A percentile compares a stretch with the other conserved stretches of the same genome.
These are phyloP conservation scores for Pontederia crassipes DNA, from an alignment of 176 grass and related monocot genomes.

Conservation along the genomic window DNA sequence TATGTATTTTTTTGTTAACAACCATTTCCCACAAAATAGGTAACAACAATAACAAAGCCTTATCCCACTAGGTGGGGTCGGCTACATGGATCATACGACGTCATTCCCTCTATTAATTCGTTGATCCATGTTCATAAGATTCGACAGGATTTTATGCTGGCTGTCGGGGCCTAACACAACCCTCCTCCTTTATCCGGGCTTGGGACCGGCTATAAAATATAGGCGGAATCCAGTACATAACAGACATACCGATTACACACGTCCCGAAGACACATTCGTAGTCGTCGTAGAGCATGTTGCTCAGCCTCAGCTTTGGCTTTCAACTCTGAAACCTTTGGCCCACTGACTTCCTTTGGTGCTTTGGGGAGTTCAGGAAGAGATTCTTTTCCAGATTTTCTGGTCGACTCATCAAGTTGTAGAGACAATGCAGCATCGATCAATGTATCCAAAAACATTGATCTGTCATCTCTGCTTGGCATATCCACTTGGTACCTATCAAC, in stretches of 20 bases:
- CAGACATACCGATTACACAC: conserved; percentile 80
- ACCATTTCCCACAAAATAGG: neutral
- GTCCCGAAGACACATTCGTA: conserved; percentile 97
- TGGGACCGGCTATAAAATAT: no score
- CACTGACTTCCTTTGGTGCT: conserved; percentile 75
- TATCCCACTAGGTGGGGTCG: no score
- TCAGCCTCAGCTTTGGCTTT: conserved; percentile 82
- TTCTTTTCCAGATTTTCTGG: conserved; percentile 50
- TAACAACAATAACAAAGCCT: no score
- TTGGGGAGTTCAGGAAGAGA: conserved; percentile 67
- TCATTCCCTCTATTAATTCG: no score
- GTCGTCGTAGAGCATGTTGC: conserved; percentile 87
- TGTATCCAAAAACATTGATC: conserved; percentile 52
- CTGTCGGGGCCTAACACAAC: no score
- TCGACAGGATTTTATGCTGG: no score
- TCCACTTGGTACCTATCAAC: conserved; percentile 86
- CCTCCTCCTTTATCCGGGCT: no score
- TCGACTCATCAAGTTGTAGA: conserved; percentile 72
- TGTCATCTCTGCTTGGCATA: conserved; percentile 63
- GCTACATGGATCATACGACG: no score
- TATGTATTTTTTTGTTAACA: no score
- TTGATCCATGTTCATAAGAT: no score
- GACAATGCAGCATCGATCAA: conserved; percentile 56
- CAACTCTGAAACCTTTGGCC: conserved; percentile 68
- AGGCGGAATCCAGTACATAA: conserved; percentile 13